Conservation (phyloP, 805 yeast genomes). For the Myxozyma melibiosi region DNA sequence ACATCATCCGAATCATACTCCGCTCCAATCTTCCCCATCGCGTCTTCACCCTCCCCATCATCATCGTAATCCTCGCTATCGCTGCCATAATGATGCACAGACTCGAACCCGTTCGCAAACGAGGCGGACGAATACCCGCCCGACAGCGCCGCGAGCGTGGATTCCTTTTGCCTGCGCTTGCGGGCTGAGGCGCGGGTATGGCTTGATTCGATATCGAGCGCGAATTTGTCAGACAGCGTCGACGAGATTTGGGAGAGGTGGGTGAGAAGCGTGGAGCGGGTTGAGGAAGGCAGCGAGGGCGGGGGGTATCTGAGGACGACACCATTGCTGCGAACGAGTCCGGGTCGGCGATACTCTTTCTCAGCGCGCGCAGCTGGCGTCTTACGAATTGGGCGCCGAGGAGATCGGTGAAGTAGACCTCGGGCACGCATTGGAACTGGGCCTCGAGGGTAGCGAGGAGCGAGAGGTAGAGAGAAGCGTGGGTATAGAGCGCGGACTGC, state of each 20-base stretch:
- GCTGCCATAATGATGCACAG: slow-evolving; percentile 38
- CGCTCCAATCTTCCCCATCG: neutral
- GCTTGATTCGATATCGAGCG: slow-evolving; percentile 15
- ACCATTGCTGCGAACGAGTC: neutral
- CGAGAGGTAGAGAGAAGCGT: slow-evolving; percentile 39
- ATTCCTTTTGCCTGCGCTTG: slow-evolving; percentile 2
- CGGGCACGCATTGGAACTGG: slow-evolving; percentile 50
- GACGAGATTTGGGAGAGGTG: neutral
- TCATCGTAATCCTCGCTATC: slow-evolving; percentile 22
- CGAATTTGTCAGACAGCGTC: slow-evolving; percentile 7
- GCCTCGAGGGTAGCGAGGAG: slow-evolving; percentile 42
- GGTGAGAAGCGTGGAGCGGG: neutral
- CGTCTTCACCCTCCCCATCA: neutral
- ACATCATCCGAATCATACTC: slow-evolving; percentile 30
- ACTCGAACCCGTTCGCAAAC: slow-evolving; percentile 29
- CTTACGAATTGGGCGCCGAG: slow-evolving; percentile 36
- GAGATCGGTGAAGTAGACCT: slow-evolving; percentile 49
- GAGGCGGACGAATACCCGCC: slow-evolving; percentile 9
- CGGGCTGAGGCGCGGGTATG: slow-evolving; percentile 7
- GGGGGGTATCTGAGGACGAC: neutral
- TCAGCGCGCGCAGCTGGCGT: slow-evolving; percentile 25
- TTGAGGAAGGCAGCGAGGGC: neutral
- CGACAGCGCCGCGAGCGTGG: slow-evolving; percentile 4
- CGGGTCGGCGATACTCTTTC: slow-evolving; percentile 1
- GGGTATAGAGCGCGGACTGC: slow-evolving; percentile 37